Percentiles rank a stretch among this genome's conserved stretches.
These are phyloP conservation scores for Flammula alnicola DNA, from an alignment of 1,284 basidiomycete species.

Conservation along the genomic window DNA sequence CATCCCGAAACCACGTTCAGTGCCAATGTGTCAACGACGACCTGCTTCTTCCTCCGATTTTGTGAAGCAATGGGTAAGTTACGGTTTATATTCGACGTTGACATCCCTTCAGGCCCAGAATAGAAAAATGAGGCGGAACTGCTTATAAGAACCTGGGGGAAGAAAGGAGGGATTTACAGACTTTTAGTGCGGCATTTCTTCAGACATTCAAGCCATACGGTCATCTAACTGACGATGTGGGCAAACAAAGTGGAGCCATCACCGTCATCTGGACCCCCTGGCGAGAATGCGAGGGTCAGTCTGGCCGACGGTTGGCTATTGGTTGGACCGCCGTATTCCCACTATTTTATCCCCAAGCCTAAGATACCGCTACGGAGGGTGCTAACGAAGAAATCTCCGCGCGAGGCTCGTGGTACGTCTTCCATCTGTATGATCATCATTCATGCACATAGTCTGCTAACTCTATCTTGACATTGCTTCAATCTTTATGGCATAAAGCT, in stretches of 20 bases:
- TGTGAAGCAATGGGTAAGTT: background rate
- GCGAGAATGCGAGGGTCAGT: background rate
- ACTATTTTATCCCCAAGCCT: conserved; percentile 10
- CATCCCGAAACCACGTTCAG: background rate
- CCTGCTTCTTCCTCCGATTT: conserved; percentile 1
- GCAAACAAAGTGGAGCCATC: background rate
- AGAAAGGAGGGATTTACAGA: conserved; percentile 2
- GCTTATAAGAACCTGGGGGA: conserved; percentile 5
- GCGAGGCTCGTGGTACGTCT: conserved; percentile 3
- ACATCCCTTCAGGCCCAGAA: conserved; percentile 7
- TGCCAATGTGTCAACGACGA: background rate
- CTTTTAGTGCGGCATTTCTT: conserved; percentile 6
- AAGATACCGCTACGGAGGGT: background rate
- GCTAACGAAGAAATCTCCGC: background rate
- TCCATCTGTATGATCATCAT: background rate
- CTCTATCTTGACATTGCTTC: background rate
- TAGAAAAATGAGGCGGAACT: background rate
- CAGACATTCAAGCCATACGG: background rate
- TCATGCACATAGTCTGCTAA: background rate
- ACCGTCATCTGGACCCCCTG: background rate
- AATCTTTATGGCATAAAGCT: conserved; percentile 4
- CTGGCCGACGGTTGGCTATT: conserved; percentile 1
- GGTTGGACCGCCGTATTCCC: conserved; percentile 8
- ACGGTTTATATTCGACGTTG: background rate
- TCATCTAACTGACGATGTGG: background rate